Evolutionary conservation across 2,329 filamentous ascomycete genomes (phyloP).

Genomic region (Ceratocystis smalleyi): DNA sequence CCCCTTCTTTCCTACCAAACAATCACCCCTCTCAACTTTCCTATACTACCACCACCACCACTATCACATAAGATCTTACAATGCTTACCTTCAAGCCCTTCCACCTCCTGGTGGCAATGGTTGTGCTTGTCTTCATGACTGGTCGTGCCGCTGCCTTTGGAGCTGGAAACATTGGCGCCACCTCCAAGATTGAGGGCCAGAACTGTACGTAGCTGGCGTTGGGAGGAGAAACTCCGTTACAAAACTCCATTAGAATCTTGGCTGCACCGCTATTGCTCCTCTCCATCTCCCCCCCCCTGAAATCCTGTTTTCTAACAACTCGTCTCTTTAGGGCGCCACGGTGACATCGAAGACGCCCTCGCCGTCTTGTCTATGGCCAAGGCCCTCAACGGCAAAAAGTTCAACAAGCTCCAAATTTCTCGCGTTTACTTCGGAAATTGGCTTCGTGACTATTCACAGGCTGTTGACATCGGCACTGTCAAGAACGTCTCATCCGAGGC

Average conservation of each 20-base stretch:
- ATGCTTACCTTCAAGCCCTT: slow-evolving; percentile 37
- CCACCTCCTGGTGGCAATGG: slow-evolving; percentile 38
- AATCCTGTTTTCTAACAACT: no score
- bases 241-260: not conserved
- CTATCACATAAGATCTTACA: not conserved
- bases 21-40: not conserved
- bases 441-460: slow-evolving; percentile 85
- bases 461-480: slow-evolving; percentile 81
- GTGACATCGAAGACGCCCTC: slow-evolving; percentile 84
- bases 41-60: no score
- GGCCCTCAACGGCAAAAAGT: slow-evolving; percentile 53
- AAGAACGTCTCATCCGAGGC: slow-evolving; percentile 83
- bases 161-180: slow-evolving; percentile 72
- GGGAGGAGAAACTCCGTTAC: no score
- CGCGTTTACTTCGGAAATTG: slow-evolving; percentile 94
- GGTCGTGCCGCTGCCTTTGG: slow-evolving; percentile 63
- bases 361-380: slow-evolving; percentile 49
- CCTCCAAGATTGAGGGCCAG: slow-evolving; percentile 66
- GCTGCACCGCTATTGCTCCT: not conserved
- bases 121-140: slow-evolving; percentile 50
- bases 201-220: slow-evolving; percentile 43
- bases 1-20: slow-evolving; percentile 17
- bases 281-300: not conserved
- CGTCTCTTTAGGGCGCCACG: slow-evolving; percentile 50
- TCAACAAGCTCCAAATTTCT: slow-evolving; percentile 73